A percentile compares a stretch with the other conserved stretches of the same genome.
These are phyloP conservation scores for Pestalotiopsis sp. DNA, from an alignment of 2,329 filamentous ascomycete genomes.

Conservation along the genomic window DNA sequence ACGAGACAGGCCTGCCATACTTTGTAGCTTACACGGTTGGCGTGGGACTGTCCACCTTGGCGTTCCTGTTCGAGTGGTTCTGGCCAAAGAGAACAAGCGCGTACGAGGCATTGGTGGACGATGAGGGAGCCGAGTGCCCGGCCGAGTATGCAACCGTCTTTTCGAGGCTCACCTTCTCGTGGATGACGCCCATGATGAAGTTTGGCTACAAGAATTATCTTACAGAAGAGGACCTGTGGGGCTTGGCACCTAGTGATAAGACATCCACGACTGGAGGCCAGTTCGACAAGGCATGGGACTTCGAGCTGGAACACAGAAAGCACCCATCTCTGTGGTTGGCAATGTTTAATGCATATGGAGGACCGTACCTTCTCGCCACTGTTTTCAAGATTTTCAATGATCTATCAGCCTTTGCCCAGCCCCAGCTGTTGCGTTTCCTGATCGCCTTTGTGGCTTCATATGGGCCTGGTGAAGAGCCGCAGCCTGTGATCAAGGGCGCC, in stretches of 20 bases:
- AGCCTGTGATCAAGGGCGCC: constrained; percentile 82
- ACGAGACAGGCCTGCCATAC: constrained; percentile 67
- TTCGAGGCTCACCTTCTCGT: constrained; percentile 89
- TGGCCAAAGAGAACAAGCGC: constrained; percentile 75
- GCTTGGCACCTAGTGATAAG: constrained; percentile 76
- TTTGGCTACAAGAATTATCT: constrained; percentile 89
- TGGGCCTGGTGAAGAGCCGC: constrained; percentile 53
- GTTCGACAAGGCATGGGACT: constrained; percentile 76
- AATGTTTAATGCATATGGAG: constrained; percentile 80
- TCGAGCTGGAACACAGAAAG: constrained; percentile 67
- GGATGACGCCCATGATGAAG: constrained; percentile 99
- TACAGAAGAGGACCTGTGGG: constrained; percentile 96
- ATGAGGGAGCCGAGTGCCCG: constrained; percentile 61
- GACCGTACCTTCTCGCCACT: constrained; percentile 78
- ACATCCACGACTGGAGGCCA: constrained; percentile 71
- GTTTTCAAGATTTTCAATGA: constrained; percentile 92
- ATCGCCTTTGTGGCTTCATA: constrained; percentile 88
- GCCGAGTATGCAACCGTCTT: constrained; percentile 94
- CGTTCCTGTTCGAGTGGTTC: constrained; percentile 83
- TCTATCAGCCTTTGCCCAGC: constrained; percentile 82
- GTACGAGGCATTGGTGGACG: constrained; percentile 59
- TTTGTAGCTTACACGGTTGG: constrained; percentile 77
- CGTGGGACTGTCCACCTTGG: constrained; percentile 67
- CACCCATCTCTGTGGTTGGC: constrained; percentile 87
- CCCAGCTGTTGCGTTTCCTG: constrained; percentile 82